A percentile compares a stretch with the other conserved stretches of the same genome.
These are phyloP conservation scores for Puccinia hordei DNA, from an alignment of 1,284 basidiomycete species.

Conservation along the genomic window DNA sequence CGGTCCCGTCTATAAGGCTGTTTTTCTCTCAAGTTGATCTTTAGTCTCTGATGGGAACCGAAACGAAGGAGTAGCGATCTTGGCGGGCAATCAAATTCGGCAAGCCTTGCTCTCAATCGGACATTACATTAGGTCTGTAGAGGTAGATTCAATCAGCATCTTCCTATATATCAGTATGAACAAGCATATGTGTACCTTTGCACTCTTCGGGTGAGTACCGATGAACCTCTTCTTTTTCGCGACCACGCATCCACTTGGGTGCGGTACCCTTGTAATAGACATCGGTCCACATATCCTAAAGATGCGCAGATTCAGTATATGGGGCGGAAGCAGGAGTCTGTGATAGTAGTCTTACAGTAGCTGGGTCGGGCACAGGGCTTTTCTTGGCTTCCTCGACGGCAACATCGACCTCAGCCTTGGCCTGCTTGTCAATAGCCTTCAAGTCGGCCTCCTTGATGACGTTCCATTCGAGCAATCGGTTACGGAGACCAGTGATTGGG, in stretches of 20 bases:
- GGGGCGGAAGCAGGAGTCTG: slow-evolving; percentile 65
- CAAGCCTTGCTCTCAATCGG: neutral
- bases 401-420: slow-evolving; percentile 84
- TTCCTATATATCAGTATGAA: neutral
- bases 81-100: no score
- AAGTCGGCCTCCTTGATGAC: slow-evolving; percentile 84
- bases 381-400: slow-evolving; percentile 93
- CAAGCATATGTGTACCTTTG: slow-evolving; percentile 17
- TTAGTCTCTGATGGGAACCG: no score
- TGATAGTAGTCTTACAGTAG: slow-evolving; percentile 83
- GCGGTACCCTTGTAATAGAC: slow-evolving; percentile 76
- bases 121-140: slow-evolving; percentile 7
- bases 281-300: slow-evolving; percentile 38
- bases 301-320: slow-evolving; percentile 3
- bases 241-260: slow-evolving; percentile 83
- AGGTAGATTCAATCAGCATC: neutral
- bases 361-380: slow-evolving; percentile 72
- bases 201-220: slow-evolving; percentile 54
- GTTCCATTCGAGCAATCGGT: slow-evolving; percentile 91
- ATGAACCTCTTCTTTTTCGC: slow-evolving; percentile 85
- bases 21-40: no score
- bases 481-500: slow-evolving; percentile 94
- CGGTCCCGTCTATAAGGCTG: no score
- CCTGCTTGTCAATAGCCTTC: slow-evolving; percentile 91
- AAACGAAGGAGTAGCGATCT: neutral